Conservation (phyloP, 139 green algal genomes). For the Picochlorum sp. region DNA sequence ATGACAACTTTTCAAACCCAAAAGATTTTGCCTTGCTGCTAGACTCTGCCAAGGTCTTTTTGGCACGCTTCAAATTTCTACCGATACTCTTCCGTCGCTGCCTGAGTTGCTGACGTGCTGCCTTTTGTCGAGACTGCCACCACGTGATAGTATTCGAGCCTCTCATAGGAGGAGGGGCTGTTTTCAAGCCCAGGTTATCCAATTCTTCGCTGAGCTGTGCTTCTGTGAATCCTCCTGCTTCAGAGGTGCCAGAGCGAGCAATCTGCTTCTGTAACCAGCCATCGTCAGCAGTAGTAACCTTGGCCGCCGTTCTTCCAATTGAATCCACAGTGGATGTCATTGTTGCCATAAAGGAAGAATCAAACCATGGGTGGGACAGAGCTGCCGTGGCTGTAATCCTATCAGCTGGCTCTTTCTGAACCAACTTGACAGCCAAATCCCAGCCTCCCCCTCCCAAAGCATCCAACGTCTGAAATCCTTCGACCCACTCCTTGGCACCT, state of each 20-base stretch:
- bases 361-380: conserved; percentile 47
- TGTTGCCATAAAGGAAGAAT: conserved; percentile 8
- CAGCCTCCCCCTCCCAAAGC: conserved; percentile 53
- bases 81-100: neutral
- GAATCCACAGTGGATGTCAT: conserved; percentile 15
- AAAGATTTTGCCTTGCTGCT: neutral
- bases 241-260: conserved; percentile 28
- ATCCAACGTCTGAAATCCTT: conserved; percentile 72
- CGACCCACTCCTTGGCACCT: conserved; percentile 32
- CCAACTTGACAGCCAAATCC: conserved; percentile 46
- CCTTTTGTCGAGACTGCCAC: conserved; percentile 62
- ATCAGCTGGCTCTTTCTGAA: conserved; percentile 20
- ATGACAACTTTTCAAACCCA: neutral
- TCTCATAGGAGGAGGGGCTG: conserved; percentile 28
- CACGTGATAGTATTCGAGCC: conserved; percentile 61
- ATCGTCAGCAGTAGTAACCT: conserved; percentile 14
- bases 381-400: conserved; percentile 34
- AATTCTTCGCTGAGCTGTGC: conserved; percentile 48
- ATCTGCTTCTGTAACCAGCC: conserved; percentile 24
- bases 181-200: conserved; percentile 14
- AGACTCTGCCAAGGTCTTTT: neutral
- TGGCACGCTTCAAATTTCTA: neutral
- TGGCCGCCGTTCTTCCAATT: conserved; percentile 13
- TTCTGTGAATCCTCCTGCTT: conserved; percentile 55
- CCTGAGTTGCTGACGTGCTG: neutral